Conservation (phyloP, 2,329 filamentous ascomycete genomes). For the Colletotrichum lini region DNA sequence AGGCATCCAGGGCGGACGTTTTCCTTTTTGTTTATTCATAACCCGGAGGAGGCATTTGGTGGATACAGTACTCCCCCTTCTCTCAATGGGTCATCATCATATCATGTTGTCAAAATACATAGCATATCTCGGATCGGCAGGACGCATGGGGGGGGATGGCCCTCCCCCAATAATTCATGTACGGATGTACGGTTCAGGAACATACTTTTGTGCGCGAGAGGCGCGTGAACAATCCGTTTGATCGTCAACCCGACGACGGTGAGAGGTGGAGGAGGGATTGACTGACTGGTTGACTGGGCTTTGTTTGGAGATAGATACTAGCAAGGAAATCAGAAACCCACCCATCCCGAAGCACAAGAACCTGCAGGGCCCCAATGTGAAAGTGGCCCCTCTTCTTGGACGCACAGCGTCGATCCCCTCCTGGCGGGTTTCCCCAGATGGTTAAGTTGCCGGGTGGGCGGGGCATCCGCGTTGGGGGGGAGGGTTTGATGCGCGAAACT, state of each 20-base stretch:
- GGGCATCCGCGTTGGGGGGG: neutral
- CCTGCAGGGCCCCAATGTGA: neutral
- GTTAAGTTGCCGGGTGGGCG: conserved; percentile 10
- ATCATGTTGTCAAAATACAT: conserved; percentile 1
- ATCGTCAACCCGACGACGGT: neutral
- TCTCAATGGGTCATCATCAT: conserved; percentile 12
- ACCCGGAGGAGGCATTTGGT: conserved; percentile 34
- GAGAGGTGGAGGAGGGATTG: neutral
- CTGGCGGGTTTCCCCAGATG: conserved; percentile 13
- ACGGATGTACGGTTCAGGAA: neutral
- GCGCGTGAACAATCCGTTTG: neutral
- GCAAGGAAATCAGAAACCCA: neutral
- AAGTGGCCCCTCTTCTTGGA: conserved; percentile 4
- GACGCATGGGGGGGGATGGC: neutral
- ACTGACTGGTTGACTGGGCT: neutral
- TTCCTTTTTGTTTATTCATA: neutral
- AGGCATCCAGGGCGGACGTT: conserved; percentile 21
- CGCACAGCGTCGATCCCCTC: conserved; percentile 21
- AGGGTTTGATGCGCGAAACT: conserved; percentile 11
- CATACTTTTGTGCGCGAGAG: neutral
- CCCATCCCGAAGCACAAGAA: neutral
- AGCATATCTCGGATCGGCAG: conserved; percentile 15
- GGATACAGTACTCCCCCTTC: conserved; percentile 42
- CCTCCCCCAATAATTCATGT: neutral
- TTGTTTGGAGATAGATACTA: neutral